Conservation (phyloP, 371 early-diverging fungal genomes). For the Lichtheimia hyalospora region DNA sequence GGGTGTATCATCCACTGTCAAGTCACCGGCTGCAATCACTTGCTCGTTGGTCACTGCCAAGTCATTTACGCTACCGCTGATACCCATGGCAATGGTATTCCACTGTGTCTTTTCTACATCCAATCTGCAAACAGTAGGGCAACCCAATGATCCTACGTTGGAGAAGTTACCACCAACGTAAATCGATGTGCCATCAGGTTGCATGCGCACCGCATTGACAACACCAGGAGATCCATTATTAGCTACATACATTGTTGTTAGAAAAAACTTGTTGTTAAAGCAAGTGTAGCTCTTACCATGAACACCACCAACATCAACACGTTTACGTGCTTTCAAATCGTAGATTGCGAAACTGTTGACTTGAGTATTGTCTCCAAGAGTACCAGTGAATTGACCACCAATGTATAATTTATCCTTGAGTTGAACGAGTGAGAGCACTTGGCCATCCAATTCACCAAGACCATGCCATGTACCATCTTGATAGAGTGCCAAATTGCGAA, state of each 20-base stretch:
- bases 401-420: slow-evolving; percentile 25
- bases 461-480: slow-evolving; percentile 30
- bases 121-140: slow-evolving; percentile 41
- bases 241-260: slow-evolving; percentile 1
- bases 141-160: slow-evolving; percentile 33
- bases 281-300: slow-evolving; percentile 10
- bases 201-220: slow-evolving; percentile 41
- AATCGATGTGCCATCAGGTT: slow-evolving; percentile 34
- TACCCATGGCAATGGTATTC: slow-evolving; percentile 24
- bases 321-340: slow-evolving; percentile 16
- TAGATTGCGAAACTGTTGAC: slow-evolving; percentile 34
- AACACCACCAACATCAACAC: slow-evolving; percentile 21
- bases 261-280: not conserved
- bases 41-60: slow-evolving; percentile 10
- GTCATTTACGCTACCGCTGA: slow-evolving; percentile 15
- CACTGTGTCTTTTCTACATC: slow-evolving; percentile 31
- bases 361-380: slow-evolving; percentile 1
- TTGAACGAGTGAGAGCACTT: slow-evolving; percentile 21
- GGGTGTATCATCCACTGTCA: slow-evolving; percentile 23
- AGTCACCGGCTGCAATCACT: slow-evolving; percentile 18
- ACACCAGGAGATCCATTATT: slow-evolving; percentile 20
- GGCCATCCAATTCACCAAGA: slow-evolving; percentile 23
- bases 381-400: slow-evolving; percentile 35
- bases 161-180: slow-evolving; percentile 58
- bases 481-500: slow-evolving; percentile 25